These are phyloP conservation scores for Paramyrothecium roridum DNA, from an alignment of 2,329 filamentous ascomycete species.

Conservation along the genomic window DNA sequence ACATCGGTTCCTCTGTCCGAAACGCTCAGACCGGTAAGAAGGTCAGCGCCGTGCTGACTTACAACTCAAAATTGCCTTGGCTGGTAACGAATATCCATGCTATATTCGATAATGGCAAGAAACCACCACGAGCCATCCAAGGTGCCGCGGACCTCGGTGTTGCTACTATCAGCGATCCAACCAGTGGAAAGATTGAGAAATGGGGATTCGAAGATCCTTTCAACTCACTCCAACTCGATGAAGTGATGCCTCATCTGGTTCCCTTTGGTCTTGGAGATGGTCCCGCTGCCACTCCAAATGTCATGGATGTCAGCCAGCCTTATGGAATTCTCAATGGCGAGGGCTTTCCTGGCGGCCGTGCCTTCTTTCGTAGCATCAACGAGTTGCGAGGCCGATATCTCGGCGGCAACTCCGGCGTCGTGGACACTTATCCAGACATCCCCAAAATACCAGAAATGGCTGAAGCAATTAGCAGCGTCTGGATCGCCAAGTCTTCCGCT, in stretches of 20 bases:
- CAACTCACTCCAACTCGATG: conserved; percentile 72
- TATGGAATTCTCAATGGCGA: conserved; percentile 84
- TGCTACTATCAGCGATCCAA: conserved; percentile 80
- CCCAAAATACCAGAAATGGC: conserved; percentile 68
- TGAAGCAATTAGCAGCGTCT: conserved; percentile 75
- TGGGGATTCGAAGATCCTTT: conserved; percentile 80
- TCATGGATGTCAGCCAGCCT: conserved; percentile 85
- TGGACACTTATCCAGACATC: conserved; percentile 67
- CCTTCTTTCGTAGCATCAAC: conserved; percentile 71
- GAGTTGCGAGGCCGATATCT: conserved; percentile 79
- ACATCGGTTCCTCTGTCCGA: conserved; percentile 49
- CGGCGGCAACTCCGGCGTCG: conserved; percentile 54
- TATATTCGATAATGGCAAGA: conserved; percentile 69
- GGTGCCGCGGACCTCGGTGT: conserved; percentile 75
- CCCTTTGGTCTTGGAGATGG: conserved; percentile 78
- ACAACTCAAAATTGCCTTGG: conserved; percentile 79
- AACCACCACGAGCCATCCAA: conserved; percentile 76
- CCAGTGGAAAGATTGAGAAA: conserved; percentile 68
- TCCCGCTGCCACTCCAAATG: conserved; percentile 75
- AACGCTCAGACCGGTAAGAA: conserved; percentile 56
- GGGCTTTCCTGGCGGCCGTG: conserved; percentile 77
- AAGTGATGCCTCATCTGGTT: conserved; percentile 68
- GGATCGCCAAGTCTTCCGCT: conserved; percentile 80
- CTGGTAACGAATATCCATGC: conserved; percentile 79
- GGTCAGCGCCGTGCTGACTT: conserved; percentile 73